phyloP scores from a whole-genome alignment of 2,329 filamentous ascomycete species.

The Leptographium galeiforme region DNA sequence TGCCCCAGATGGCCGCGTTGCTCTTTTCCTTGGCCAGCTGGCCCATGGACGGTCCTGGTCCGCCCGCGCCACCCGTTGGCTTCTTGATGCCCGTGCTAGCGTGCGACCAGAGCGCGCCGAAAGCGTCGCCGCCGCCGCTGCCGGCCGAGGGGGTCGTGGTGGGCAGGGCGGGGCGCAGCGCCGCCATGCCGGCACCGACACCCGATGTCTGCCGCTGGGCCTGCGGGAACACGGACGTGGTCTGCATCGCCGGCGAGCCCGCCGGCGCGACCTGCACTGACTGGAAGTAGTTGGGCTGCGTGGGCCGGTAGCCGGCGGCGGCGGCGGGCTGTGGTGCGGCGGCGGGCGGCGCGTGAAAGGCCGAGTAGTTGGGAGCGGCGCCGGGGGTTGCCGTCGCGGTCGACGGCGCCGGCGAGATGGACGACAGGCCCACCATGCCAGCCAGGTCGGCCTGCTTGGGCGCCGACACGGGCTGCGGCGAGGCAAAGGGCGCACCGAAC shows the following conservation, averaged over 20 bases:
- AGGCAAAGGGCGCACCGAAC: constrained; percentile 55
- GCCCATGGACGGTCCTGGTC: constrained; percentile 69
- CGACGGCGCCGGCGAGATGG: constrained; percentile 58
- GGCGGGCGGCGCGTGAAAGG: constrained; percentile 38
- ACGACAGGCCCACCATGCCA: constrained; percentile 67
- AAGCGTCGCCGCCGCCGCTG: constrained; percentile 62
- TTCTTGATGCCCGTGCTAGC: constrained; percentile 68
- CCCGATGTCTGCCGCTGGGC: constrained; percentile 9
- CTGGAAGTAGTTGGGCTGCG: constrained; percentile 89
- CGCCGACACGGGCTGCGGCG: constrained; percentile 74
- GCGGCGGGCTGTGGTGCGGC: constrained; percentile 25
- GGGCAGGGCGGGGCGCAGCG: constrained; percentile 10
- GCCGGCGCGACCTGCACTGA: constrained; percentile 42
- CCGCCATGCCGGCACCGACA: constrained; percentile 15
- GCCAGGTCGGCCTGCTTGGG: constrained; percentile 68
- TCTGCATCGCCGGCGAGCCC: constrained; percentile 18
- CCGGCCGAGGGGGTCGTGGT: constrained; percentile 1
- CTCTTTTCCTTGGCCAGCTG: constrained; percentile 98
- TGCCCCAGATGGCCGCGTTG: constrained; percentile 85
- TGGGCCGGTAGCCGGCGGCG: constrained; percentile 52
- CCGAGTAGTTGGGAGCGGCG: constrained; percentile 49
- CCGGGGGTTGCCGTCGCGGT: constrained; percentile 37
- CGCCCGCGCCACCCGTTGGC: constrained; percentile 39
- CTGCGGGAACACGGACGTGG: constrained; percentile 11
- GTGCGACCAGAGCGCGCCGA: constrained; percentile 74